phyloP scores from a whole-genome alignment of 2,329 filamentous ascomycete genomes.

The Diplocarpon rosae region DNA sequence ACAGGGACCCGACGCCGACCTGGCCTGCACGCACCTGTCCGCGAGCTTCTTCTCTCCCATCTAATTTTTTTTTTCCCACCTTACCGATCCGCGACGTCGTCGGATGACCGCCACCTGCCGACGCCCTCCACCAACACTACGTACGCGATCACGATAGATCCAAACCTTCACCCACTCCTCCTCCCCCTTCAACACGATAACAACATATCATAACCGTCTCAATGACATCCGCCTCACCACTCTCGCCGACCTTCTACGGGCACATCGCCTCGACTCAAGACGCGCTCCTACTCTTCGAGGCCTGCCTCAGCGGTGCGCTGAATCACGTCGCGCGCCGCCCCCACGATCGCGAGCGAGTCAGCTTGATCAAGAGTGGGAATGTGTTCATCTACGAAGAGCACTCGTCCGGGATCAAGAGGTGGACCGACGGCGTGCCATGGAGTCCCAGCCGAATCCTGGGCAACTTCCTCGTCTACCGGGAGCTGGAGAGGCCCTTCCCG shows the following conservation, averaged over 20 bases:
- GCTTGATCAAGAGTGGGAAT: constrained; percentile 72
- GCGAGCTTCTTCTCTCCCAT: too few species aligned
- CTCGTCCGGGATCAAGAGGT: constrained; percentile 82
- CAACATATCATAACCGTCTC: neutral
- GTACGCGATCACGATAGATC: too few species aligned
- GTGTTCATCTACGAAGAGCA: constrained; percentile 84
- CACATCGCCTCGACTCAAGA: constrained; percentile 29
- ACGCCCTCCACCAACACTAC: too few species aligned
- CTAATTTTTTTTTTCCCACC: too few species aligned
- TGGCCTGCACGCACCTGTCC: too few species aligned
- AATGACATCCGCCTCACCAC: constrained; percentile 12
- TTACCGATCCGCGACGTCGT: too few species aligned
- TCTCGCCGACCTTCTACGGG: constrained; percentile 15
- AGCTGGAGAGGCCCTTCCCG: constrained; percentile 91
- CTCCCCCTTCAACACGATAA: neutral
- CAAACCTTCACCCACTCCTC: too few species aligned
- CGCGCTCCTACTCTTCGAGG: constrained; percentile 71
- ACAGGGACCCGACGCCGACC: too few species aligned
- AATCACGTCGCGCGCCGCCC: constrained; percentile 73
- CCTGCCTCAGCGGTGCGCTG: constrained; percentile 58
- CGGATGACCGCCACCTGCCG: too few species aligned
- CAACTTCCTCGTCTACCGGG: constrained; percentile 92
- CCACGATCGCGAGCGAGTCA: constrained; percentile 69
- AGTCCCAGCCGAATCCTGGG: constrained; percentile 90
- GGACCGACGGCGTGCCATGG: constrained; percentile 89